Evolutionary conservation across 2,329 filamentous ascomycete genomes (phyloP).

Genomic region (Penicillium sp.): DNA sequence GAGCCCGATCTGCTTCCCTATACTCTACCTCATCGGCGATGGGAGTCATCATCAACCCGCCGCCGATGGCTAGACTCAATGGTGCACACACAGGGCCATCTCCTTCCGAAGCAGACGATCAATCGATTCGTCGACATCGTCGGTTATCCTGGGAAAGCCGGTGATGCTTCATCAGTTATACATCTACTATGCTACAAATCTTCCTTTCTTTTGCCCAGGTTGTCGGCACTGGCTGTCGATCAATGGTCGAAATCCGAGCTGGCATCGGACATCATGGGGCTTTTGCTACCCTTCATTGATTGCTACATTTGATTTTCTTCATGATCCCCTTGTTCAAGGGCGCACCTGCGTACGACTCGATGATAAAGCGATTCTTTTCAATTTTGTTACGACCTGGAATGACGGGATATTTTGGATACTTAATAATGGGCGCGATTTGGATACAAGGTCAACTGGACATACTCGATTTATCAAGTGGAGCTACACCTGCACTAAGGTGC

Average conservation of each 20-base stretch:
- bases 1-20: conserved; percentile 37
- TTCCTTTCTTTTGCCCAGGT: neutral
- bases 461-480: neutral
- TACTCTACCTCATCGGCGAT: conserved; percentile 29
- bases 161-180: conserved; percentile 10
- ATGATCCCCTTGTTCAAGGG: neutral
- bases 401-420: conserved; percentile 19
- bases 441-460: conserved; percentile 7
- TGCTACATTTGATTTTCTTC: neutral
- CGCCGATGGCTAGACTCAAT: conserved; percentile 31
- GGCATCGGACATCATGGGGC: conserved; percentile 14
- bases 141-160: conserved; percentile 35
- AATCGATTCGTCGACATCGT: conserved; percentile 26
- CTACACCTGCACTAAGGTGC: neutral
- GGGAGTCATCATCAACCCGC: conserved; percentile 28
- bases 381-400: conserved; percentile 5
- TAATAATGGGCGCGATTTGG: conserved; percentile 14
- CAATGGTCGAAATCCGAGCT: conserved; percentile 14
- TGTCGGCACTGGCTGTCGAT: conserved; percentile 2
- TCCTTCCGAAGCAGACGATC: conserved; percentile 26
- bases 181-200: neutral
- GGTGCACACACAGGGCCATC: conserved; percentile 34
- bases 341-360: conserved; percentile 21
- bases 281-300: neutral
- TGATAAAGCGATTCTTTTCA: conserved; percentile 4